phyloP scores from a whole-genome alignment of 129 eudicot genomes.

The Ambrosia artemisiifolia region DNA sequence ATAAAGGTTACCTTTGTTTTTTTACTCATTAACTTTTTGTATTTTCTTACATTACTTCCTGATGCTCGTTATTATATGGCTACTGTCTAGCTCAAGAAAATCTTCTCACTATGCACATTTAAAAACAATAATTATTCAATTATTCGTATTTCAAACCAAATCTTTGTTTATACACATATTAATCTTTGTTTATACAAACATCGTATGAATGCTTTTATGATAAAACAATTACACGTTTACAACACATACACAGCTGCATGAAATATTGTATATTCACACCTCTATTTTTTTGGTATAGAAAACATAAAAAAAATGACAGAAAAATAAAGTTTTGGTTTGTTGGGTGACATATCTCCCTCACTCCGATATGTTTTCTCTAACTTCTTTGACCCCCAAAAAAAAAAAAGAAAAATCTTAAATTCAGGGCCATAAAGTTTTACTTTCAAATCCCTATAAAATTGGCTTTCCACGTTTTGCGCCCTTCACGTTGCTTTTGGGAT shows the following conservation, averaged over 20 bases:
- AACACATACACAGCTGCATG: background rate
- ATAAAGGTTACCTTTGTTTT: too few species aligned
- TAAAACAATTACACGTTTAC: background rate
- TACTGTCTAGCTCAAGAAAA: too few species aligned
- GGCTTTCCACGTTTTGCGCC: conserved; percentile 36
- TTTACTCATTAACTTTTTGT: too few species aligned
- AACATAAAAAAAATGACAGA: conserved; percentile 2
- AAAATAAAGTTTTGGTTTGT: conserved; percentile 11
- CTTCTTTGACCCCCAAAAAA: conserved; percentile 20
- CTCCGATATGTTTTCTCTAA: conserved; percentile 28
- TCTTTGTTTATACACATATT: too few species aligned
- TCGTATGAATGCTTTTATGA: too few species aligned
- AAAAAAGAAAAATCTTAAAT: conserved; percentile 24
- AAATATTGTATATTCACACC: background rate
- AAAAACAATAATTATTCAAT: too few species aligned
- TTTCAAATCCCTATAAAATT: conserved; percentile 39
- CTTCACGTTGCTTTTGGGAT: conserved; percentile 38
- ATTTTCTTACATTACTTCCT: too few species aligned
- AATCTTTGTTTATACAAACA: too few species aligned
- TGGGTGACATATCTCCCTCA: conserved; percentile 40
- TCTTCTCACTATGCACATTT: too few species aligned
- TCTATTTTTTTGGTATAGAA: background rate
- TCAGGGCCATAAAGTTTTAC: conserved; percentile 30
- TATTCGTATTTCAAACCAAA: too few species aligned
- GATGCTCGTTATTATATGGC: too few species aligned